Evolutionary conservation across 352 stramenopile genomes (phyloP).

Genomic region (Phytophthora lateralis): DNA sequence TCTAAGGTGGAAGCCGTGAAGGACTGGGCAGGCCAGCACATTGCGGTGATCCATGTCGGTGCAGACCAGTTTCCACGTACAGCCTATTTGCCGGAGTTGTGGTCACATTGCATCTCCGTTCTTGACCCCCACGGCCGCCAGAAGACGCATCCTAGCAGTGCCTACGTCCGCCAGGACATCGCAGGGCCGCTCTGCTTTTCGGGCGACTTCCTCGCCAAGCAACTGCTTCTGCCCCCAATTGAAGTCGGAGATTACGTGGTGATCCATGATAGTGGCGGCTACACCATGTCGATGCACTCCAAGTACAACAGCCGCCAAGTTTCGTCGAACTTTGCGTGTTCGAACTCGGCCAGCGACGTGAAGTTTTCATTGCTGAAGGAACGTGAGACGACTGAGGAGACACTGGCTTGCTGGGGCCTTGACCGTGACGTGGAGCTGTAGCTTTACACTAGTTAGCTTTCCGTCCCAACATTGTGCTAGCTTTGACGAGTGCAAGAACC

Average conservation of each 20-base stretch:
- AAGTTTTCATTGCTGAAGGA: conserved; percentile 70
- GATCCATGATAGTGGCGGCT: conserved; percentile 88
- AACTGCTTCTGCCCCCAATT: conserved; percentile 74
- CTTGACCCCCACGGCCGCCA: conserved; percentile 52
- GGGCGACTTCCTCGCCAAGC: conserved; percentile 88
- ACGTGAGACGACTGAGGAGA: conserved; percentile 69
- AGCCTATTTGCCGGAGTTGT: conserved; percentile 85
- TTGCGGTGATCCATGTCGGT: conserved; percentile 89
- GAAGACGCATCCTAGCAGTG: conserved; percentile 41
- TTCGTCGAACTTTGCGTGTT: conserved; percentile 74
- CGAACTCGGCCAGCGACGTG: conserved; percentile 17
- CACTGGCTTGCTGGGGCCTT: conserved; percentile 73
- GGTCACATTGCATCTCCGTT: conserved; percentile 85
- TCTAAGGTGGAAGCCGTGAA: conserved; percentile 91
- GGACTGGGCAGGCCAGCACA: conserved; percentile 76
- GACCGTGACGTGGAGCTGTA: conserved; percentile 49
- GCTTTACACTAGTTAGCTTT: background rate
- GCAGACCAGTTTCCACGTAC: conserved; percentile 91
- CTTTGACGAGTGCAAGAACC: conserved; percentile 14
- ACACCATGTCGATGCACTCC: conserved; percentile 89
- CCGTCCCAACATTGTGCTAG: background rate
- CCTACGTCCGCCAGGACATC: conserved; percentile 82
- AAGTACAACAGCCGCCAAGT: conserved; percentile 90
- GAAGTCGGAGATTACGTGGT: conserved; percentile 79
- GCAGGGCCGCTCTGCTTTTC: conserved; percentile 93